These are phyloP conservation scores for Elsinoe arachidis DNA, from an alignment of 2,329 filamentous ascomycete species.

Conservation along the genomic window DNA sequence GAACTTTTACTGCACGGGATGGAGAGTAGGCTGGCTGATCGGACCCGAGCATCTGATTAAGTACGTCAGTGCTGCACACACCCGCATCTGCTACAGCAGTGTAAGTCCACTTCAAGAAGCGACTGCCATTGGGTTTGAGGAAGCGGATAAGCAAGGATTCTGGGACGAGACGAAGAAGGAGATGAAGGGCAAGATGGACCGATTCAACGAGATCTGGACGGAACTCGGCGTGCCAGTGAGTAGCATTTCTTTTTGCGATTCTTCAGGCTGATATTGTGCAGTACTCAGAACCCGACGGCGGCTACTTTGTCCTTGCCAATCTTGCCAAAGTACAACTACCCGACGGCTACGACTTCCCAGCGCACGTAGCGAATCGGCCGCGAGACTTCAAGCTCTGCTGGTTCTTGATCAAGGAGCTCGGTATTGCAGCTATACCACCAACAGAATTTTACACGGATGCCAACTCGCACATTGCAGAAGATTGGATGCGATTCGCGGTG, in stretches of 20 bases:
- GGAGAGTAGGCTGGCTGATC: slow-evolving; percentile 93
- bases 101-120: slow-evolving; percentile 93
- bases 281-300: slow-evolving; percentile 89
- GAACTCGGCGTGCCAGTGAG: slow-evolving; percentile 38
- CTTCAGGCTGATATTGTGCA: slow-evolving; percentile 17
- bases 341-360: slow-evolving; percentile 75
- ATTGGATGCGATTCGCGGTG: slow-evolving; percentile 90
- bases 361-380: slow-evolving; percentile 75
- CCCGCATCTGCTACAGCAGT: slow-evolving; percentile 89
- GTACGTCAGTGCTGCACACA: slow-evolving; percentile 86
- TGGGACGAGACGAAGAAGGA: slow-evolving; percentile 76
- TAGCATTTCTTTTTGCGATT: neutral
- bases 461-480: slow-evolving; percentile 78
- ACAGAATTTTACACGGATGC: slow-evolving; percentile 90
- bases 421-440: slow-evolving; percentile 89
- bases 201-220: slow-evolving; percentile 62
- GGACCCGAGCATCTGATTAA: slow-evolving; percentile 82
- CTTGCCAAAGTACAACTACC: slow-evolving; percentile 81
- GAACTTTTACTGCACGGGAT: slow-evolving; percentile 96
- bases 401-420: slow-evolving; percentile 95
- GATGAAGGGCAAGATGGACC: slow-evolving; percentile 82
- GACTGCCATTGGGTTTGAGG: slow-evolving; percentile 84
- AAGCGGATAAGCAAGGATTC: slow-evolving; percentile 76
- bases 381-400: slow-evolving; percentile 91
- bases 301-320: slow-evolving; percentile 96